Conservation (phyloP, 805 yeast species). For the Yamadazyma nakazawae region DNA sequence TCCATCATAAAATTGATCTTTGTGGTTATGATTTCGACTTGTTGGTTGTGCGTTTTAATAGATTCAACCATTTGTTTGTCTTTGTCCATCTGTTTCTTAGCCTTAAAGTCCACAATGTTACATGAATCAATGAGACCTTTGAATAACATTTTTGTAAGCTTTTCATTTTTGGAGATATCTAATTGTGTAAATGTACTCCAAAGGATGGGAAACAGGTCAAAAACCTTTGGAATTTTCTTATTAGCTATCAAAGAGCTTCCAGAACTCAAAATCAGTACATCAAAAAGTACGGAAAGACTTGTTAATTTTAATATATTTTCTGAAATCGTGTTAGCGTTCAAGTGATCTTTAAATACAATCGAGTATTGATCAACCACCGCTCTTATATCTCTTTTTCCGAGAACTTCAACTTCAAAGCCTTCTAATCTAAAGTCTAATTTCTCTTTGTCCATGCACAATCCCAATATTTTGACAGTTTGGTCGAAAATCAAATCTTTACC, state of each 20-base stretch:
- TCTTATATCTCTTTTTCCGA: slow-evolving; percentile 47
- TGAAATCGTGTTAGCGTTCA: neutral
- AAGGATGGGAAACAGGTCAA: slow-evolving; percentile 31
- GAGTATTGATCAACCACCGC: slow-evolving; percentile 45
- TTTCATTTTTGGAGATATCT: neutral
- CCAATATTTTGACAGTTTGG: slow-evolving; percentile 7
- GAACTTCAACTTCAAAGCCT: slow-evolving; percentile 11
- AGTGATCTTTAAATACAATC: slow-evolving; percentile 12
- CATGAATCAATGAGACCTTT: slow-evolving; percentile 3
- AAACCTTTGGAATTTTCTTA: slow-evolving; percentile 23
- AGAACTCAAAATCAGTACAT: slow-evolving; percentile 36
- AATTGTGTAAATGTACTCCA: slow-evolving; percentile 18
- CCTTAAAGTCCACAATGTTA: slow-evolving; percentile 7
- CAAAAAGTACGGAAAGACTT: slow-evolving; percentile 39
- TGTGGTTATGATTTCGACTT: slow-evolving; percentile 20
- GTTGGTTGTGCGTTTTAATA: slow-evolving; percentile 29
- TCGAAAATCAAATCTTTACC: neutral
- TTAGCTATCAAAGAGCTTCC: slow-evolving; percentile 21
- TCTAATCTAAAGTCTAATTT: slow-evolving; percentile 17
- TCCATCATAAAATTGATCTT: slow-evolving; percentile 25
- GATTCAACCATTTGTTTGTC: slow-evolving; percentile 18
- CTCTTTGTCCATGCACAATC: slow-evolving; percentile 8
- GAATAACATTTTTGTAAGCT: neutral
- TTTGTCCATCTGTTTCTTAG: slow-evolving; percentile 9
- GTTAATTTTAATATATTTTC: neutral